These are phyloP conservation scores for Emericellopsis atlantica DNA, from an alignment of 2,329 filamentous ascomycete genomes.

Conservation along the genomic window DNA sequence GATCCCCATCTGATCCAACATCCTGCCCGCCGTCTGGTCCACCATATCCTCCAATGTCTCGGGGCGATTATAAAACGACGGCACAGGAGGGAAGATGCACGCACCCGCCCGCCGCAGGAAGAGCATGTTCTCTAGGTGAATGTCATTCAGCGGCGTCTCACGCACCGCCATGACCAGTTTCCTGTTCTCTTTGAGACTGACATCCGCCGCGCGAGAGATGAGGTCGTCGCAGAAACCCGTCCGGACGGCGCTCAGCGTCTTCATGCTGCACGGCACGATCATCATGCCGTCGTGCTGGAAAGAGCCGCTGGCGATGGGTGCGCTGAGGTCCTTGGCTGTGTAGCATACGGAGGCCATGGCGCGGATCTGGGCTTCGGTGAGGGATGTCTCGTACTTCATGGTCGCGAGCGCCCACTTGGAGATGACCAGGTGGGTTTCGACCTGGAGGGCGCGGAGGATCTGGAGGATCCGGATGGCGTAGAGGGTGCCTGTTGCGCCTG, in stretches of 20 bases:
- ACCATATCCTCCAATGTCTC: constrained; percentile 24
- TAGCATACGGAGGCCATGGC: constrained; percentile 24
- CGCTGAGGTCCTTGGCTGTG: constrained; percentile 27
- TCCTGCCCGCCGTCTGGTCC: constrained; percentile 29
- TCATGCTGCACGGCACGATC: constrained; percentile 32
- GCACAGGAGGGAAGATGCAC: constrained; percentile 29
- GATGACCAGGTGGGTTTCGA: constrained; percentile 34
- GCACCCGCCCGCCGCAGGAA: constrained; percentile 21
- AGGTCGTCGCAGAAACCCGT: constrained; percentile 29
- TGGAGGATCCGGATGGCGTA: constrained; percentile 27
- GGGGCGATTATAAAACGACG: constrained; percentile 28
- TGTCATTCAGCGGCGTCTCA: constrained; percentile 32
- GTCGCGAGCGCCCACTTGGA: constrained; percentile 35
- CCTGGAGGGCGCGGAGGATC: constrained; percentile 23
- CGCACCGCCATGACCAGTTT: constrained; percentile 24
- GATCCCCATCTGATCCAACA: constrained; percentile 29
- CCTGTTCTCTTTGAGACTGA: constrained; percentile 29
- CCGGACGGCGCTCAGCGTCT: constrained; percentile 28
- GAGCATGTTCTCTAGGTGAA: constrained; percentile 33
- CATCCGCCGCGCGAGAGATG: constrained; percentile 29
- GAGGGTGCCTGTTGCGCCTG: constrained; percentile 33
- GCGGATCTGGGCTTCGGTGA: constrained; percentile 19
- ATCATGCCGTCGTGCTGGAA: constrained; percentile 32
- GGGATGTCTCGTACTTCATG: constrained; percentile 31
- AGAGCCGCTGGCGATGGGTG: constrained; percentile 29